These are phyloP conservation scores for Apiospora pterosperma DNA, from an alignment of 2,329 filamentous ascomycete genomes.

Conservation along the genomic window DNA sequence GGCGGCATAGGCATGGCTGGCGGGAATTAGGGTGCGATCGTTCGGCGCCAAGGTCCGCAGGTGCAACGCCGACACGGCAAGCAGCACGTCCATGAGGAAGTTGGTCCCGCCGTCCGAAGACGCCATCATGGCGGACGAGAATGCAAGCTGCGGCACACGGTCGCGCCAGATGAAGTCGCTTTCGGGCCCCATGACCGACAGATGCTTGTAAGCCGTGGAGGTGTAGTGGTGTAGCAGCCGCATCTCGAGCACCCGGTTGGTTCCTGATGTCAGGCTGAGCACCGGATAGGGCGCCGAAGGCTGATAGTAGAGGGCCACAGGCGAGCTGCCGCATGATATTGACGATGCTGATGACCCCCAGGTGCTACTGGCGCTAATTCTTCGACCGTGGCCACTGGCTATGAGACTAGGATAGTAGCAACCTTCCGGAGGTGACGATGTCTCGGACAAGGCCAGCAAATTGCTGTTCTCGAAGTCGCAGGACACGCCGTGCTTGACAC, in stretches of 20 bases:
- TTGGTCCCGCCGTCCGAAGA: slow-evolving; percentile 29
- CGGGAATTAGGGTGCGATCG: slow-evolving; percentile 55
- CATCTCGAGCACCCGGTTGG: slow-evolving; percentile 54
- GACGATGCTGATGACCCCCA: background rate
- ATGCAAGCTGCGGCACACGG: slow-evolving; percentile 58
- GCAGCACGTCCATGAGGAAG: slow-evolving; percentile 60
- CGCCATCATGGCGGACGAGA: slow-evolving; percentile 35
- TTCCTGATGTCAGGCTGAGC: slow-evolving; percentile 31
- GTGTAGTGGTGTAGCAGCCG: slow-evolving; percentile 64
- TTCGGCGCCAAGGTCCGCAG: slow-evolving; percentile 53
- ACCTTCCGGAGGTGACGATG: slow-evolving; percentile 19
- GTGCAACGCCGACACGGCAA: slow-evolving; percentile 63
- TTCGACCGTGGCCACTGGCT: background rate
- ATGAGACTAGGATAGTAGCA: background rate
- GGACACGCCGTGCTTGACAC: slow-evolving; percentile 61
- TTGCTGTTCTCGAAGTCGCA: slow-evolving; percentile 61
- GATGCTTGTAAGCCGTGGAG: slow-evolving; percentile 55
- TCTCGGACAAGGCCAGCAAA: slow-evolving; percentile 37
- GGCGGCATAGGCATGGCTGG: slow-evolving; percentile 63
- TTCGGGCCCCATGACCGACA: slow-evolving; percentile 47
- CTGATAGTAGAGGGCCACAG: slow-evolving; percentile 30
- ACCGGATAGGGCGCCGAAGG: slow-evolving; percentile 9
- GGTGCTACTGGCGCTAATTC: background rate
- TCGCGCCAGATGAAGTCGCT: slow-evolving; percentile 58
- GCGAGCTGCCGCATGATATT: background rate